These are phyloP conservation scores for Cichorium intybus DNA, from an alignment of 140 eudicot genomes.

Conservation along the genomic window DNA sequence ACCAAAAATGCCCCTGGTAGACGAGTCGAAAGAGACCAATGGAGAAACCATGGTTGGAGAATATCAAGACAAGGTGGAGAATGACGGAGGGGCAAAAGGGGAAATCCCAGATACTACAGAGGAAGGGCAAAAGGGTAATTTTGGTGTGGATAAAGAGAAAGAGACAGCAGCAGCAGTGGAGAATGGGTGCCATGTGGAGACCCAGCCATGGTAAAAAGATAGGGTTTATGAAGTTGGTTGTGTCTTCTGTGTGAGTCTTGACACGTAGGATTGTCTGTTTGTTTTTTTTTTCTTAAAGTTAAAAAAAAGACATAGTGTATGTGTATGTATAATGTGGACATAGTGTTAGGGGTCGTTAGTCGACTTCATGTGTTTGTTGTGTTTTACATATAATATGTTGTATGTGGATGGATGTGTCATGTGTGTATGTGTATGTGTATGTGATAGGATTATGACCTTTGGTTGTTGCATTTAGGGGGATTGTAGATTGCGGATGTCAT, in stretches of 20 bases:
- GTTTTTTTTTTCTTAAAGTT: conserved; percentile 12
- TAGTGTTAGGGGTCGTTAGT: conserved; percentile 41
- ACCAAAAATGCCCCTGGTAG: conserved; percentile 15
- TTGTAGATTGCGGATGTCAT: conserved; percentile 48
- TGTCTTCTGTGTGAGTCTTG: conserved; percentile 17
- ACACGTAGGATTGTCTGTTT: conserved; percentile 30
- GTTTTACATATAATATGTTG: conserved; percentile 27
- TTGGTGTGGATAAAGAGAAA: conserved; percentile 18
- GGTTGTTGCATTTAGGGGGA: conserved; percentile 24
- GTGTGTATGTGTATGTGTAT: neutral
- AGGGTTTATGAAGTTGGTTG: conserved; percentile 7
- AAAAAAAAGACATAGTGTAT: conserved; percentile 36
- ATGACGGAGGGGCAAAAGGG: conserved; percentile 18
- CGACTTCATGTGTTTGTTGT: conserved; percentile 28
- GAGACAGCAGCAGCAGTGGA: conserved; percentile 26
- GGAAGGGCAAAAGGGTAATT: conserved; percentile 32
- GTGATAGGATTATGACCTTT: conserved; percentile 25
- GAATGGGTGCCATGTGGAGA: conserved; percentile 42
- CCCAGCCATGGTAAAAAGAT: conserved; percentile 37
- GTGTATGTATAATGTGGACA: conserved; percentile 38
- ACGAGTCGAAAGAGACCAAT: conserved; percentile 14
- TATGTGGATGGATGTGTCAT: too few relatives aligned
- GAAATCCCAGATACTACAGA: neutral
- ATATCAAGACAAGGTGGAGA: conserved; percentile 26
- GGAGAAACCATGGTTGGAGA: conserved; percentile 18